Percentiles rank a stretch among this genome's conserved stretches.
Conservation (phyloP, 257 asterid genomes). For the Mentha longifolia region DNA sequence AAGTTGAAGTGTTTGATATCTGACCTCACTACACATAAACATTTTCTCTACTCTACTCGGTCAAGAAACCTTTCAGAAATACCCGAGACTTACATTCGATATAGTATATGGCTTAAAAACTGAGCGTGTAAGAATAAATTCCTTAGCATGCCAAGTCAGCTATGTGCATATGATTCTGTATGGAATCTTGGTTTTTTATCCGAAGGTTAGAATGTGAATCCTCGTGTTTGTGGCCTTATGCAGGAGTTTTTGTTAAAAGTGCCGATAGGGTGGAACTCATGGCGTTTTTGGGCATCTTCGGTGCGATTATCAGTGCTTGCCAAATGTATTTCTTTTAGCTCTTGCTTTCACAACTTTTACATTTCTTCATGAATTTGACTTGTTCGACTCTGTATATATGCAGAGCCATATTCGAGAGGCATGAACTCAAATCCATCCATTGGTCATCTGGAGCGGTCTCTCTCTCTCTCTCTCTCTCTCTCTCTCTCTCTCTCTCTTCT, state of each 20-base stretch:
- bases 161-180: not conserved
- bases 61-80: not conserved
- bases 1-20: no score
- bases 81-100: not conserved
- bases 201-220: not conserved
- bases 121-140: not conserved
- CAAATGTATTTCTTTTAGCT: slow-evolving; percentile 75
- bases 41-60: no score
- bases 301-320: slow-evolving; percentile 83
- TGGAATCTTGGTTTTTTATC: not conserved
- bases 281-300: slow-evolving; percentile 92
- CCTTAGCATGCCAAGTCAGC: not conserved
- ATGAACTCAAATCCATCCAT: slow-evolving; percentile 73
- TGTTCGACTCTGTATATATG: slow-evolving; percentile 47
- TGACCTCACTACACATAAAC: no score
- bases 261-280: slow-evolving; percentile 89
- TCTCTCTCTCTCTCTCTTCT: not conserved
- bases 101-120: not conserved
- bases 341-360: not conserved
- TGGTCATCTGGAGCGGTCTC: slow-evolving; percentile 83
- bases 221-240: slow-evolving; percentile 31
- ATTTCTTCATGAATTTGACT: slow-evolving; percentile 10
- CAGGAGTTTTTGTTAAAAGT: slow-evolving; percentile 86
- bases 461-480: slow-evolving; percentile 30
- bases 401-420: slow-evolving; percentile 83